Percentiles rank a stretch among this genome's conserved stretches.
These are phyloP conservation scores for Paulownia fortunei DNA, from an alignment of 257 asterid genomes.

Conservation along the genomic window DNA sequence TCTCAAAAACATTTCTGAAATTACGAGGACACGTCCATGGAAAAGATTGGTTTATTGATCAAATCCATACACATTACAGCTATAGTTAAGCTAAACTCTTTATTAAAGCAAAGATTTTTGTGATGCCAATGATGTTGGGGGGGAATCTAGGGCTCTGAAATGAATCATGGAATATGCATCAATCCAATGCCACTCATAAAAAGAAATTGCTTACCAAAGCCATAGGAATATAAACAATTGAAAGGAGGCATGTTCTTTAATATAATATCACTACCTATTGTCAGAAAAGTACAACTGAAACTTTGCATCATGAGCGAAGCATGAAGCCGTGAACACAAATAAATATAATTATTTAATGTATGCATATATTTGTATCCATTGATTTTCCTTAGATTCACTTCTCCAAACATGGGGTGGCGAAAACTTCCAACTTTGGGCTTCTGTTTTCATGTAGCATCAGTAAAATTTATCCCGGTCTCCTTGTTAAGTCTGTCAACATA, in stretches of 20 bases:
- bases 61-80: background rate
- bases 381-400: no score
- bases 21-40: background rate
- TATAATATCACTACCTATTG: background rate
- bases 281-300: background rate
- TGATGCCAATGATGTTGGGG: no score
- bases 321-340: slow-evolving; percentile 16
- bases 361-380: background rate
- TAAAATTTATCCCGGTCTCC: background rate
- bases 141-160: no score
- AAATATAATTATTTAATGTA: background rate
- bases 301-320: slow-evolving; percentile 5
- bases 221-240: background rate
- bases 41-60: slow-evolving; percentile 3
- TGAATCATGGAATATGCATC: slow-evolving; percentile 3
- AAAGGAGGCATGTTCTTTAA: background rate
- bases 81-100: background rate
- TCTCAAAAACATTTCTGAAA: background rate
- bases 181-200: background rate
- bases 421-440: slow-evolving; percentile 1
- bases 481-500: background rate
- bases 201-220: background rate
- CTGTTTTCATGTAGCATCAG: background rate
- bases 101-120: background rate
- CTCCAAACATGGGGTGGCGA: background rate